These are phyloP conservation scores for Chrysoporthe austroafricana DNA, from an alignment of 2,329 filamentous ascomycete species.

Conservation along the genomic window DNA sequence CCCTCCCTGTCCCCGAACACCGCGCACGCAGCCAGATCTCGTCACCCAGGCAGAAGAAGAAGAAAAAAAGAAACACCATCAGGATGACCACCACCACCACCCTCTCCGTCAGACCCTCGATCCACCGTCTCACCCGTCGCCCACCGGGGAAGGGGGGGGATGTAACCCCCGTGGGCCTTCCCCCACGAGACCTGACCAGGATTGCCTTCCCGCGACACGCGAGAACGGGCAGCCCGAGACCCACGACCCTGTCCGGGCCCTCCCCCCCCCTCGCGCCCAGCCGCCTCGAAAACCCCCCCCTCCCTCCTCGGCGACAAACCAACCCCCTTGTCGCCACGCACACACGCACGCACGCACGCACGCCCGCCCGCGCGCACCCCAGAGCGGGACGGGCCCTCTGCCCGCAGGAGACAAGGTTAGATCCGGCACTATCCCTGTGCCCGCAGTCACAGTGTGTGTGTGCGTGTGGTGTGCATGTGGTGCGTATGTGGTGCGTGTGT, in stretches of 20 bases:
- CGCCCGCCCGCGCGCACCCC: slow-evolving; percentile 9
- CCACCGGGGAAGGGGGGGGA: too few species aligned
- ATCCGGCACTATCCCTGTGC: slow-evolving; percentile 13
- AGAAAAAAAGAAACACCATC: too few species aligned
- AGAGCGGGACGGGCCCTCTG: slow-evolving; percentile 16
- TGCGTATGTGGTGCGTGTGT: not conserved
- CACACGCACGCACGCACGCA: not conserved
- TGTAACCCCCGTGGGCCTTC: too few species aligned
- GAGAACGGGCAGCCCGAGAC: slow-evolving; percentile 16
- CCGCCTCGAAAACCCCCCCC: too few species aligned
- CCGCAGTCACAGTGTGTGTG: too few species aligned
- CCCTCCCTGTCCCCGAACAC: too few species aligned
- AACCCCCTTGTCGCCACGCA: slow-evolving; percentile 13
- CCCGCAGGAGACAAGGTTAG: slow-evolving; percentile 14
- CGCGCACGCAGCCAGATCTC: too few species aligned
- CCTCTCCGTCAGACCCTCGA: too few species aligned
- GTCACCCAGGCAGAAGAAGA: too few species aligned
- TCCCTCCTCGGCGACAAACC: too few species aligned
- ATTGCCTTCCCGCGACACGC: slow-evolving; percentile 3
- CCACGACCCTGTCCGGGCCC: slow-evolving; percentile 11
- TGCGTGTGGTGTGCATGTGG: too few species aligned
- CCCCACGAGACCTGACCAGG: not conserved
- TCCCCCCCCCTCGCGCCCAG: not conserved
- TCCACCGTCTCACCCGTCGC: not conserved
- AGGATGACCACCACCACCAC: too few species aligned